Percentiles rank a stretch among this genome's conserved stretches.
These are phyloP conservation scores for Ascochyta pisi DNA, from an alignment of 2,329 filamentous ascomycete genomes.

Conservation along the genomic window DNA sequence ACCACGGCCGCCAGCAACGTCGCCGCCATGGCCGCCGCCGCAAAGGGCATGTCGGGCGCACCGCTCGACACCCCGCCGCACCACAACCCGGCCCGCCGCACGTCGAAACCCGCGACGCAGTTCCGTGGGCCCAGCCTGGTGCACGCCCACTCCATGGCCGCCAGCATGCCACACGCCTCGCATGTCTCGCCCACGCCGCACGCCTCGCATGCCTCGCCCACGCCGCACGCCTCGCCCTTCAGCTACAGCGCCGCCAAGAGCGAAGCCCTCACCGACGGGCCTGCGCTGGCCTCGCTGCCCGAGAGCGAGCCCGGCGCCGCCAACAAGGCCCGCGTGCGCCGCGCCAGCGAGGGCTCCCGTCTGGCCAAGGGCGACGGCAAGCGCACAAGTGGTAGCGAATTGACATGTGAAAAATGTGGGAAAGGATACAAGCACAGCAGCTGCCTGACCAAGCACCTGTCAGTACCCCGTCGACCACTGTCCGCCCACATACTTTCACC, in stretches of 20 bases:
- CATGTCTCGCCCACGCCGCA: neutral
- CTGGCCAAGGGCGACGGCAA: slow-evolving; percentile 79
- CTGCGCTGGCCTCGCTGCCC: slow-evolving; percentile 60
- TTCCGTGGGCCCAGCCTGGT: slow-evolving; percentile 53
- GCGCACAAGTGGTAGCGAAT: slow-evolving; percentile 81
- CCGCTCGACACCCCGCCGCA: slow-evolving; percentile 56
- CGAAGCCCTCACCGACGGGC: slow-evolving; percentile 71
- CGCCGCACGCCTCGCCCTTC: slow-evolving; percentile 32
- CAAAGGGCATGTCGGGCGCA: slow-evolving; percentile 68
- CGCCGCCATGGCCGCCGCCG: slow-evolving; percentile 75
- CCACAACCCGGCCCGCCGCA: slow-evolving; percentile 67
- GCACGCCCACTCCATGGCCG: slow-evolving; percentile 63
- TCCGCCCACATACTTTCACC: slow-evolving; percentile 53
- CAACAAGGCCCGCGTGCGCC: slow-evolving; percentile 60
- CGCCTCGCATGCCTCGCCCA: slow-evolving; percentile 24
- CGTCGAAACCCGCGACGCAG: slow-evolving; percentile 64
- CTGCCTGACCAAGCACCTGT: slow-evolving; percentile 99
- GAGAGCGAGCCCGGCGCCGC: slow-evolving; percentile 57
- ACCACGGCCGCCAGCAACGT: slow-evolving; percentile 76
- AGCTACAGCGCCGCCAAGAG: slow-evolving; percentile 55
- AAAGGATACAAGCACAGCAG: slow-evolving; percentile 99
- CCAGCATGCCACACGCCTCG: slow-evolving; percentile 66
- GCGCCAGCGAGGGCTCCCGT: slow-evolving; percentile 85
- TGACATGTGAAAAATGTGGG: slow-evolving; percentile 96
- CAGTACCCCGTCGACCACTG: slow-evolving; percentile 69